These are phyloP conservation scores for Populus deltoides DNA, from an alignment of 345 rosid genomes.

Conservation along the genomic window DNA sequence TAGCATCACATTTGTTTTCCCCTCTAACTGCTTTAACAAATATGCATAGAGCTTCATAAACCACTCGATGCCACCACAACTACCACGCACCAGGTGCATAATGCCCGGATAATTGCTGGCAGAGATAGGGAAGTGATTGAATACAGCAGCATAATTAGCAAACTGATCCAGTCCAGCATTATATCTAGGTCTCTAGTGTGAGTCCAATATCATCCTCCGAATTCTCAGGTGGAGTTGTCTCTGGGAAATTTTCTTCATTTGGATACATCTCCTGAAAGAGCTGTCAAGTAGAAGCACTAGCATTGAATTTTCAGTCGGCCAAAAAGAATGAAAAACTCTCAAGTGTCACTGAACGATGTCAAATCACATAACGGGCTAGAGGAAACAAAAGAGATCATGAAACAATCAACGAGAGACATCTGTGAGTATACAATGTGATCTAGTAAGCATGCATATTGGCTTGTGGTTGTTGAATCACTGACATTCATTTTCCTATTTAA, in stretches of 20 bases:
- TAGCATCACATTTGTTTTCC: neutral
- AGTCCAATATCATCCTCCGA: constrained; percentile 28
- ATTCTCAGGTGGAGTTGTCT: constrained; percentile 34
- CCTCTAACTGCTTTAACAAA: no score
- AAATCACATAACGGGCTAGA: neutral
- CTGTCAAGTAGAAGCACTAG: constrained; percentile 21
- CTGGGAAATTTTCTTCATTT: constrained; percentile 47
- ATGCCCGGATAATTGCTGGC: no score
- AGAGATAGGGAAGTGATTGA: no score
- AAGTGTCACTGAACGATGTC: neutral
- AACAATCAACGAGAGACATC: neutral
- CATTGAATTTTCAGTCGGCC: constrained; percentile 2
- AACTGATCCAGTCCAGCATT: neutral
- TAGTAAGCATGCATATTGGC: neutral
- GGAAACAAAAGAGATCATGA: neutral
- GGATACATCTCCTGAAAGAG: constrained; percentile 50
- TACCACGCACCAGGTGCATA: no score
- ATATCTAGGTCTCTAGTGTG: neutral
- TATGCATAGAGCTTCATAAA: no score
- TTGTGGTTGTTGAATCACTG: neutral
- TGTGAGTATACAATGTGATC: no score
- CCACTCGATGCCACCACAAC: no score
- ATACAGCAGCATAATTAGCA: neutral
- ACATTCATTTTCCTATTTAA: neutral
- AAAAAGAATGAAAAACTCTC: neutral